Conservation (phyloP, 495 filamentous ascomycete genomes). For the Aspergillus coremiiformis region DNA sequence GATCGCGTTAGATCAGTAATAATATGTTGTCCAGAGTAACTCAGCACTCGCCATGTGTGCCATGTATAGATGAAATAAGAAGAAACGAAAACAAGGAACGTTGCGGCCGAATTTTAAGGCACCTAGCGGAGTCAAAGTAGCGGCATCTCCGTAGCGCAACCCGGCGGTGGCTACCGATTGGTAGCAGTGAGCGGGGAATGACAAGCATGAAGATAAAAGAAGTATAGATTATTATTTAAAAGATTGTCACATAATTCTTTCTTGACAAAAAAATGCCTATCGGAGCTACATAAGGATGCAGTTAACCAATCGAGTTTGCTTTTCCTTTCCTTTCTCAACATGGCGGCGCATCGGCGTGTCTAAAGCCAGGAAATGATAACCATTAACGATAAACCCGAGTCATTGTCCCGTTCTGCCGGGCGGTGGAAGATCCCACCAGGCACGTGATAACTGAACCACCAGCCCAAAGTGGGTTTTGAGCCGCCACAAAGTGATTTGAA, state of each 20-base stretch:
- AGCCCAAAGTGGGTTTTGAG: slow-evolving; percentile 41
- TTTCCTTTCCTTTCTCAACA: not conserved
- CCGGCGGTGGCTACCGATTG: slow-evolving; percentile 8
- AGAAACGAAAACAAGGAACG: not conserved
- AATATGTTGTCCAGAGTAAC: not conserved
- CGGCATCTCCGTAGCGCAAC: slow-evolving; percentile 5
- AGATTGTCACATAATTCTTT: not conserved
- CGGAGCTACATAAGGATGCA: not conserved
- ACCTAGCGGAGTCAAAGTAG: slow-evolving; percentile 1
- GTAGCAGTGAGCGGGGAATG: slow-evolving; percentile 1
- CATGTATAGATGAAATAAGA: not conserved
- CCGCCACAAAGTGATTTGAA: slow-evolving; percentile 42
- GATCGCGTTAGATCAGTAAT: not conserved
- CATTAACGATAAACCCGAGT: not conserved
- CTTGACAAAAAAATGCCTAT: not conserved
- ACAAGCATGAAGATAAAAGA: not conserved
- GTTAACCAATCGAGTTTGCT: not conserved
- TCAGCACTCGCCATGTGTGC: slow-evolving; percentile 4
- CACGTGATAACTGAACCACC: slow-evolving; percentile 22
- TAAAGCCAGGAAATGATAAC: not conserved
- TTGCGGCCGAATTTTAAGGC: not conserved
- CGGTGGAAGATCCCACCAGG: slow-evolving; percentile 17
- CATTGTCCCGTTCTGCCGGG: slow-evolving; percentile 15
- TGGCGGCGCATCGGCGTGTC: not conserved
- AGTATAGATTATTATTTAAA: not conserved